A percentile compares a stretch with the other conserved stretches of the same genome.
Evolutionary conservation across 805 yeast genomes (phyloP).

Genomic region (Ogataea zsoltii): DNA sequence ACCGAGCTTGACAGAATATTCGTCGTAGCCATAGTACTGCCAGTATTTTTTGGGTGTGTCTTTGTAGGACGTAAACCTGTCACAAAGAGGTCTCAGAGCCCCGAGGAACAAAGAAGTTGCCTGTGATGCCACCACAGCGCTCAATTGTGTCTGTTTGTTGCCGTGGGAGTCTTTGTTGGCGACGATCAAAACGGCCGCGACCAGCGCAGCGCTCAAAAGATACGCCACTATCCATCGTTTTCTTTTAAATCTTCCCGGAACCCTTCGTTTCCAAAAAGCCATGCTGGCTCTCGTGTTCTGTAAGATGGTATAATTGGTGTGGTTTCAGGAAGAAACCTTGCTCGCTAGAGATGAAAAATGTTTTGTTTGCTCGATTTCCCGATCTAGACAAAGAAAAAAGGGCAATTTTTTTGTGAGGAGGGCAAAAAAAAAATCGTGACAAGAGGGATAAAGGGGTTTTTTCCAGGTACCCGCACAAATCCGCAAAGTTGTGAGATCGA

Average conservation of each 20-base stretch:
- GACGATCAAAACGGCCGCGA: constrained; percentile 4
- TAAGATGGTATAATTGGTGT: too few relatives aligned
- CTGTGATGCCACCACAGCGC: constrained; percentile 18
- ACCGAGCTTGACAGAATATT: constrained; percentile 22
- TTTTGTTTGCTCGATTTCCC: not conserved
- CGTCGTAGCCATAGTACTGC: constrained; percentile 36
- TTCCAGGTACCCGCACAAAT: not conserved
- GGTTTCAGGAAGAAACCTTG: too few relatives aligned
- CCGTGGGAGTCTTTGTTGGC: constrained; percentile 12
- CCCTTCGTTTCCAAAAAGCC: constrained; percentile 2
- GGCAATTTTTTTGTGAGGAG: not conserved
- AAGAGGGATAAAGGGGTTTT: not conserved
- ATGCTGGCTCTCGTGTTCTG: not conserved
- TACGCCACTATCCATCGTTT: constrained; percentile 10
- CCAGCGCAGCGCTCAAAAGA: not conserved
- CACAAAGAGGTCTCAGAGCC: constrained; percentile 26
- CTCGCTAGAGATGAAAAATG: not conserved
- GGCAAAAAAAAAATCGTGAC: not conserved
- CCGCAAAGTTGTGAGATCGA: not conserved
- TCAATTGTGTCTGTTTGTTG: constrained; percentile 16
- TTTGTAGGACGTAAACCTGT: constrained; percentile 27
- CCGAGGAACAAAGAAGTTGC: constrained; percentile 11
- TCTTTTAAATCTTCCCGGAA: constrained; percentile 9
- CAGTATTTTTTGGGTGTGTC: constrained; percentile 24
- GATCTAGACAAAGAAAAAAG: not conserved